Conservation (phyloP, 83 land plant genomes). For the Picea abies region DNA sequence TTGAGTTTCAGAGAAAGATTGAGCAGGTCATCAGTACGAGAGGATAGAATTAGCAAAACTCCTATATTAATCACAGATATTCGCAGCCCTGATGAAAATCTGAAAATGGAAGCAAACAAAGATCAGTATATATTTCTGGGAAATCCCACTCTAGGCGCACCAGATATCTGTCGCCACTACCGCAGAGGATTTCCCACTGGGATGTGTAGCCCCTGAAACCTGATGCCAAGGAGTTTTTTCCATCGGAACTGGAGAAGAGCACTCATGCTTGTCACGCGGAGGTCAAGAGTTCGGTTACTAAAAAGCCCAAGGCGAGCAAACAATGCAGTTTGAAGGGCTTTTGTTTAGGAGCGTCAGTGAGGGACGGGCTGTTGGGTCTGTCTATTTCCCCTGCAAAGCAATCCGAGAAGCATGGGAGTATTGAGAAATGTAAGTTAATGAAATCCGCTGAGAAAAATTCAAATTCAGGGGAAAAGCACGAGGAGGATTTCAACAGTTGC, state of each 20-base stretch:
- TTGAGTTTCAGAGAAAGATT: too few species aligned
- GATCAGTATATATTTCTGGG: too few species aligned
- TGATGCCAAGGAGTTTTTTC: neutral
- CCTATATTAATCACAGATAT: too few species aligned
- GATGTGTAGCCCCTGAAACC: slow-evolving; percentile 19
- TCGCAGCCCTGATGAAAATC: too few species aligned
- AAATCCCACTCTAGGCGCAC: slow-evolving; percentile 23
- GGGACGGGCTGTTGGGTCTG: slow-evolving; percentile 39
- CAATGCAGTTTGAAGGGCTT: slow-evolving; percentile 63
- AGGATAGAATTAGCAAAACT: too few species aligned
- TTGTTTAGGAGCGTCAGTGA: slow-evolving; percentile 69
- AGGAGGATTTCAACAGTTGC: neutral
- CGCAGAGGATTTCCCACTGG: slow-evolving; percentile 30
- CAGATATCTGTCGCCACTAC: slow-evolving; percentile 37
- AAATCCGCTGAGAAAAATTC: neutral
- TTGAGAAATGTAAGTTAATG: neutral
- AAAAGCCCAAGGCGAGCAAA: slow-evolving; percentile 8
- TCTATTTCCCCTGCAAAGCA: neutral
- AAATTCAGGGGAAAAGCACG: neutral
- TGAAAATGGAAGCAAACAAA: too few species aligned
- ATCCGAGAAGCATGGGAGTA: neutral
- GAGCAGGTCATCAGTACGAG: too few species aligned
- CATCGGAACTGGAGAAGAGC: slow-evolving; percentile 19
- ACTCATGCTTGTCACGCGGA: neutral
- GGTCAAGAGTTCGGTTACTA: slow-evolving; percentile 6